These are phyloP conservation scores for Hypoxylon lenormandii DNA, from an alignment of 495 filamentous ascomycete genomes.

Conservation along the genomic window DNA sequence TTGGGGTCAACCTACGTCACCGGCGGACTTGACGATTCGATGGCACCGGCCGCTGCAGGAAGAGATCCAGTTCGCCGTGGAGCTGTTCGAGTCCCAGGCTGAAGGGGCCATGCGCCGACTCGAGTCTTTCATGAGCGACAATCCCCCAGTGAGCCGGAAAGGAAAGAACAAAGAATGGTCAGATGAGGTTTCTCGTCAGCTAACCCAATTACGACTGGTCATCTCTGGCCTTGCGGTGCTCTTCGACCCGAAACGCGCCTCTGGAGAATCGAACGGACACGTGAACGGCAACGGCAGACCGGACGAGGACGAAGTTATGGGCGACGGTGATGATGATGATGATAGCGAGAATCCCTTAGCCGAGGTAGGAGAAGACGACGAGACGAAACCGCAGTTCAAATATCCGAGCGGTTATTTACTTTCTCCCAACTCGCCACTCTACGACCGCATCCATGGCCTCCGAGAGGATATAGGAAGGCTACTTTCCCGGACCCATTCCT, in stretches of 20 bases:
- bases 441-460: constrained; percentile 79
- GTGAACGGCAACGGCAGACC: constrained; percentile 55
- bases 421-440: constrained; percentile 68
- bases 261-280: constrained; percentile 55
- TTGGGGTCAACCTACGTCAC: constrained; percentile 80
- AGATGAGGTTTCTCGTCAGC: constrained; percentile 89
- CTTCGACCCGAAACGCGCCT: constrained; percentile 82
- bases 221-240: constrained; percentile 88
- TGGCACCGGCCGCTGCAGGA: constrained; percentile 87
- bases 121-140: constrained; percentile 78
- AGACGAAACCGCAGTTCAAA: constrained; percentile 80
- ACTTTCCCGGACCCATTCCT: constrained; percentile 84
- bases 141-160: constrained; percentile 87
- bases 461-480: constrained; percentile 82
- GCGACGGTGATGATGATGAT: constrained; percentile 63
- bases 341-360: constrained; percentile 71
- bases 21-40: constrained; percentile 79
- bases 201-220: constrained; percentile 85
- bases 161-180: constrained; percentile 99
- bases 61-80: constrained; percentile 88
- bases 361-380: constrained; percentile 82
- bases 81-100: constrained; percentile 85
- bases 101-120: constrained; percentile 68
- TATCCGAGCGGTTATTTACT: constrained; percentile 90
- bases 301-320: constrained; percentile 62